Evolutionary conservation across 1,284 basidiomycete genomes (phyloP), one percentile per base, ranked within the genome.

Genomic region (Apiotrichum veenhuisii): DNA sequence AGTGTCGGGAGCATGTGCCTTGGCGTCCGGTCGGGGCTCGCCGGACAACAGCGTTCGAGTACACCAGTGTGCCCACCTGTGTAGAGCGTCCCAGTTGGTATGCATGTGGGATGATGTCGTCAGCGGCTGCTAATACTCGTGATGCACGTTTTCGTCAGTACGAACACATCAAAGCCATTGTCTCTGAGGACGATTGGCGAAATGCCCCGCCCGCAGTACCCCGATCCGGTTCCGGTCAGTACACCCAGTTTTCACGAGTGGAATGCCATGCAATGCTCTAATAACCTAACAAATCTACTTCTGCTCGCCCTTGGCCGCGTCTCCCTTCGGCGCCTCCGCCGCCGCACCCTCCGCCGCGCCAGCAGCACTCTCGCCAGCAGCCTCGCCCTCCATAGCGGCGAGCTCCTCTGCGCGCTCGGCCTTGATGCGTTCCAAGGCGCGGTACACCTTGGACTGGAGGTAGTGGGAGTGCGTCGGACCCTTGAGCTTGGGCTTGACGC

Each of bases 371-470:
- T 51, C 65, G 17, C 43, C 58, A 5, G 46, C 60, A 22, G 57
- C 68, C 18, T 38, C 63, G n/a, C 62, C 68, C 40, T 63, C 48
- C 10, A 25, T 41, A 2, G 44, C 57, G 2, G 34, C 41, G 18
- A 47, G 40, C 61, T 60, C 57, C 23, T 43, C 48, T 4, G 53
- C 62, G n/a, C 57, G 60, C 64, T 77, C 77, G 23, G 74, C 75
- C 66, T 75, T 72, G 71, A 98, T 87, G 76, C 96, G 85, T 78
- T 98, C 93, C 58, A 87, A 84, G 22, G 96, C 95, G 48, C 95
- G 85, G 46, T 93, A 86, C 22, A 99, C 89, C 80, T 99, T 99
- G 56, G 91, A 94, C 75, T 97, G 94, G 26, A 98, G 82, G 78
- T 98, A 98, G 76, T 92, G 89, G 36, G 89, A 91, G 74, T 91